Conservation (phyloP, 805 yeast species). For the Priceomyces carsonii region DNA sequence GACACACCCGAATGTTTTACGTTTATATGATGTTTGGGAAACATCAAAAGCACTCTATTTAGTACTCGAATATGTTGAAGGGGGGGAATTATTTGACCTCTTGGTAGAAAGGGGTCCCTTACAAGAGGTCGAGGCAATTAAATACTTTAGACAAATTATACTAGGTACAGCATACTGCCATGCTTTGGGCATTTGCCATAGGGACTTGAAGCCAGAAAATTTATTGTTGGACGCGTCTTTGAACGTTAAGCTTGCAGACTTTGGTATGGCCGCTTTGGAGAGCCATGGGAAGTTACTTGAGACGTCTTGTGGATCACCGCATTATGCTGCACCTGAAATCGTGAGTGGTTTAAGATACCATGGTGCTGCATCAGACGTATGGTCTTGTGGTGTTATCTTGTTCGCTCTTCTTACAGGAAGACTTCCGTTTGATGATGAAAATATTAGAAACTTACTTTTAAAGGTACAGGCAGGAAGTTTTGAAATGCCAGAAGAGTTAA, state of each 20-base stretch:
- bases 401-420: constrained; percentile 94
- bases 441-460: constrained; percentile 78
- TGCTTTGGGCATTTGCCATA: constrained; percentile 82
- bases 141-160: constrained; percentile 84
- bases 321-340: constrained; percentile 97
- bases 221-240: constrained; percentile 75
- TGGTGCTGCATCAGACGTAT: constrained; percentile 95
- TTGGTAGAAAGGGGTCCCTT: constrained; percentile 85
- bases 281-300: constrained; percentile 78
- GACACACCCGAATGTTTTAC: constrained; percentile 91
- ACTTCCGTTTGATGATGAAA: constrained; percentile 95
- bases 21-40: constrained; percentile 90
- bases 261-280: constrained; percentile 98
- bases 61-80: constrained; percentile 93
- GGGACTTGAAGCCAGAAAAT: constrained; percentile 85
- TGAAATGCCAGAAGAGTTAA: constrained; percentile 76
- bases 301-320: constrained; percentile 98
- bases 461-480: constrained; percentile 92
- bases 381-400: constrained; percentile 97
- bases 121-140: constrained; percentile 86
- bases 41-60: constrained; percentile 79
- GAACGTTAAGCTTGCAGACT: constrained; percentile 95
- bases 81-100: constrained; percentile 94
- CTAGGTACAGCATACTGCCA: constrained; percentile 84
- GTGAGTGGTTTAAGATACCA: constrained; percentile 94